Conservation (phyloP, 495 filamentous ascomycete genomes). For the Xylaria scruposa region DNA sequence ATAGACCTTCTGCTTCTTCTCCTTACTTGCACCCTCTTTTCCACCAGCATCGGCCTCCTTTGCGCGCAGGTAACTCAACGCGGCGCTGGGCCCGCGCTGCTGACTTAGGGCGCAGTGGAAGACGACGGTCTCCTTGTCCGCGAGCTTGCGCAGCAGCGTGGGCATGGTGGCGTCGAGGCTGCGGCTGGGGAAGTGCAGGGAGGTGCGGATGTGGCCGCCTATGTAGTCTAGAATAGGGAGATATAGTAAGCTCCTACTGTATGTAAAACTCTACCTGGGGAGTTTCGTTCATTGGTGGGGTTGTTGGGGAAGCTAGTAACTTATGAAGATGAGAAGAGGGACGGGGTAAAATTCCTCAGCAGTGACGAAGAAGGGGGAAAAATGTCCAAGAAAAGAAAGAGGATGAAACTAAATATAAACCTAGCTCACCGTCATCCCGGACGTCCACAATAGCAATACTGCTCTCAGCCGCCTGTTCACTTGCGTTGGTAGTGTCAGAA, state of each 20-base stretch:
- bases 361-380: not conserved
- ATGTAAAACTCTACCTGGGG: not conserved
- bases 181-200: constrained; percentile 75
- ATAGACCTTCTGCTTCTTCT: constrained; percentile 69
- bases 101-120: constrained; percentile 97
- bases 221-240: constrained; percentile 69
- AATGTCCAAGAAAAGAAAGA: not conserved
- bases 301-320: not conserved
- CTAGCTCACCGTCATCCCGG: constrained; percentile 73
- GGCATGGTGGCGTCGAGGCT: constrained; percentile 78
- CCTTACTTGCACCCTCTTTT: constrained; percentile 28
- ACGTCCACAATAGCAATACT: constrained; percentile 85
- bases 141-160: constrained; percentile 78
- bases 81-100: constrained; percentile 78
- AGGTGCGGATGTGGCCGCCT: constrained; percentile 86
- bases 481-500: not conserved
- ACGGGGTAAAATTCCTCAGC: not conserved
- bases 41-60: constrained; percentile 47
- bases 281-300: not conserved
- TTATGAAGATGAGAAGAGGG: not conserved
- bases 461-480: constrained; percentile 24
- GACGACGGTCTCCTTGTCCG: constrained; percentile 80
- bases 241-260: not conserved
- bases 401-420: not conserved
- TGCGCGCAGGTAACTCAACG: constrained; percentile 71